Conservation (phyloP, 2,329 filamentous ascomycete genomes). For the Cercospora nicotianae region DNA sequence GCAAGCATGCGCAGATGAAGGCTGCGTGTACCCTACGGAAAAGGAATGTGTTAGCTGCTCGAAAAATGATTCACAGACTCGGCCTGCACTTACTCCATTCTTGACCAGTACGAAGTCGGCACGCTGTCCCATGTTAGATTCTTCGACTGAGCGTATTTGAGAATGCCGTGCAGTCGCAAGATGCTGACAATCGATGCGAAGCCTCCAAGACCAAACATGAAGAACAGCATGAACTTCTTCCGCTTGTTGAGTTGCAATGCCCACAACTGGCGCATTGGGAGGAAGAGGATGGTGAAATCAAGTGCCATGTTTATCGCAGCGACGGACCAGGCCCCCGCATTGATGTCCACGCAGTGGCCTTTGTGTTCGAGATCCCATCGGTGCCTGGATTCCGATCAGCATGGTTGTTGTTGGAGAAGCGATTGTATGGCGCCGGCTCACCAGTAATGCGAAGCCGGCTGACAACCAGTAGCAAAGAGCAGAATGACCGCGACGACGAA, state of each 20-base stretch:
- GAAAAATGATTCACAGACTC: neutral
- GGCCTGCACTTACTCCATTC: conserved; percentile 3
- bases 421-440: neutral
- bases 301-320: conserved; percentile 17
- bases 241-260: conserved; percentile 15
- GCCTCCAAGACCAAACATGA: conserved; percentile 21
- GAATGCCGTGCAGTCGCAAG: conserved; percentile 16
- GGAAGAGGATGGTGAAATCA: conserved; percentile 12
- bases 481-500: conserved; percentile 8
- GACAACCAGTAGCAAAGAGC: conserved; percentile 11
- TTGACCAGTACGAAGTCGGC: conserved; percentile 2
- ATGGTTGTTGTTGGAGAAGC: neutral
- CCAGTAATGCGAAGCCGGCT: conserved; percentile 13
- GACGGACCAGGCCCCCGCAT: conserved; percentile 14
- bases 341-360: conserved; percentile 16
- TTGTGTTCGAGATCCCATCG: conserved; percentile 4
- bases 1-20: conserved; percentile 7
- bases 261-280: conserved; percentile 15
- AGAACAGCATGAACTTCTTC: conserved; percentile 20
- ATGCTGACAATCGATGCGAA: conserved; percentile 22
- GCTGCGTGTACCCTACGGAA: conserved; percentile 2
- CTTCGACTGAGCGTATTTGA: conserved; percentile 14
- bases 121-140: conserved; percentile 13
- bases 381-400: neutral
- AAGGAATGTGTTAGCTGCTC: neutral